Evolutionary conservation across 2,329 filamentous ascomycete species (phyloP).

Genomic region (Xylaria arbuscula): DNA sequence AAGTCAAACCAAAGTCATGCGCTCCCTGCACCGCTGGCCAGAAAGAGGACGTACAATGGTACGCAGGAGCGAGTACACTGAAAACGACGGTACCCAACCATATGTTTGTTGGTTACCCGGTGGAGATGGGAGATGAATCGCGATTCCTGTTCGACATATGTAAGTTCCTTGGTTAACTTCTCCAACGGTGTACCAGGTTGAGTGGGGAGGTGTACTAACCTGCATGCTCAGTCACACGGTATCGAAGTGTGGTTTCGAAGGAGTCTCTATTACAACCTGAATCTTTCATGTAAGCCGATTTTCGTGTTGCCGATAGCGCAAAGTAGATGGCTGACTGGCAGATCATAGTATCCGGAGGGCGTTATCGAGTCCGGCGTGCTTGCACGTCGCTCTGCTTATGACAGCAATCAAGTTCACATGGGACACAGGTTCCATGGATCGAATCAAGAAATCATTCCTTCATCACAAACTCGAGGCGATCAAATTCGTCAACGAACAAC

Average conservation of each 20-base stretch:
- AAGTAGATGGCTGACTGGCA: conserved; percentile 17
- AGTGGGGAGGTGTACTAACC: conserved; percentile 19
- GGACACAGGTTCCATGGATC: conserved; percentile 44
- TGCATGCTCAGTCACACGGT: conserved; percentile 36
- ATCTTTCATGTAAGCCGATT: conserved; percentile 35
- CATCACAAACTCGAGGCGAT: conserved; percentile 45
- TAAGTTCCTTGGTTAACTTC: conserved; percentile 26
- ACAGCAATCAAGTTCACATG: conserved; percentile 43
- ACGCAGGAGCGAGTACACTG: conserved; percentile 34
- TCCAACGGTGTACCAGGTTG: neutral
- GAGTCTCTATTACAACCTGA: conserved; percentile 36
- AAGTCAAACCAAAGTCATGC: conserved; percentile 31
- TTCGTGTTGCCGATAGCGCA: neutral
- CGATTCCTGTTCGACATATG: conserved; percentile 42
- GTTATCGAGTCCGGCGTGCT: conserved; percentile 41
- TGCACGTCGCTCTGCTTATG: conserved; percentile 43
- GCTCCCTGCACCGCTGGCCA: conserved; percentile 31
- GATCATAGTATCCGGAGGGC: conserved; percentile 39
- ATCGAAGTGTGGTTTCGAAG: conserved; percentile 41
- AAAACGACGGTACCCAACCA: conserved; percentile 37
- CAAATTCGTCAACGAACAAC: conserved; percentile 44
- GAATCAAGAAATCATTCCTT: conserved; percentile 42
- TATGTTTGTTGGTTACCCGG: conserved; percentile 39
- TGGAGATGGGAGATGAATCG: conserved; percentile 41
- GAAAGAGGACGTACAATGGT: conserved; percentile 33